These are phyloP conservation scores for Haematococcus lacustris DNA, from an alignment of 139 green algal species.

Conservation along the genomic window DNA sequence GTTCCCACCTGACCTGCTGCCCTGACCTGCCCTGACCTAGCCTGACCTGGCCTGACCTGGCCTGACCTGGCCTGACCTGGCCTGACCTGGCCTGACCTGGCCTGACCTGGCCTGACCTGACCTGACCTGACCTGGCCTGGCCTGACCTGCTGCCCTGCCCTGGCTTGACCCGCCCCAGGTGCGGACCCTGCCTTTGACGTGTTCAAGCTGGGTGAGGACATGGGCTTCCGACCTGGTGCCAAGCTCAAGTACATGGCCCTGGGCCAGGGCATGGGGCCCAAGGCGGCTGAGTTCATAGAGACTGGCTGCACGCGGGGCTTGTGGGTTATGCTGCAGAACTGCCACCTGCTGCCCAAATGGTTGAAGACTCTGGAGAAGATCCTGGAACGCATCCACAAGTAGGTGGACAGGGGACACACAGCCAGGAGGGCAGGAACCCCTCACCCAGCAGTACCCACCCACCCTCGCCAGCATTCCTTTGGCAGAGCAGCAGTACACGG, in stretches of 20 bases:
- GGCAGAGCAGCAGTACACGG: too few relatives aligned
- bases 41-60: too few relatives aligned
- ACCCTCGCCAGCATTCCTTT: too few relatives aligned
- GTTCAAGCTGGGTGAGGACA: constrained; percentile 79
- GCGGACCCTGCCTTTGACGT: constrained; percentile 84
- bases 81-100: too few relatives aligned
- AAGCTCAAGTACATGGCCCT: constrained; percentile 91
- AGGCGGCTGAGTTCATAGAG: constrained; percentile 75
- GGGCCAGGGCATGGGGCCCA: constrained; percentile 83
- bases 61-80: too few relatives aligned
- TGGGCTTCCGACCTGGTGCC: constrained; percentile 72
- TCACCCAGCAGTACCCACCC: too few relatives aligned
- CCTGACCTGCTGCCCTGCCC: too few relatives aligned
- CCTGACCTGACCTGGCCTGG: neutral
- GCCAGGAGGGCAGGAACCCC: too few relatives aligned
- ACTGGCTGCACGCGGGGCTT: constrained; percentile 56
- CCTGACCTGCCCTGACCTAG: too few relatives aligned
- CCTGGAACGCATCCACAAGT: constrained; percentile 60
- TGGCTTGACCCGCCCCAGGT: constrained; percentile 31
- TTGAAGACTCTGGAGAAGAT: constrained; percentile 83
- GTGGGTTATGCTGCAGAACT: constrained; percentile 88
- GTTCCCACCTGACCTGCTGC: too few relatives aligned
- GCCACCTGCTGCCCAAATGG: constrained; percentile 79
- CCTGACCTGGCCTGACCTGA: neutral
- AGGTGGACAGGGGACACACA: too few relatives aligned